Conservation (phyloP, 208 protist genomes). For the Crithidia expoeki region DNA sequence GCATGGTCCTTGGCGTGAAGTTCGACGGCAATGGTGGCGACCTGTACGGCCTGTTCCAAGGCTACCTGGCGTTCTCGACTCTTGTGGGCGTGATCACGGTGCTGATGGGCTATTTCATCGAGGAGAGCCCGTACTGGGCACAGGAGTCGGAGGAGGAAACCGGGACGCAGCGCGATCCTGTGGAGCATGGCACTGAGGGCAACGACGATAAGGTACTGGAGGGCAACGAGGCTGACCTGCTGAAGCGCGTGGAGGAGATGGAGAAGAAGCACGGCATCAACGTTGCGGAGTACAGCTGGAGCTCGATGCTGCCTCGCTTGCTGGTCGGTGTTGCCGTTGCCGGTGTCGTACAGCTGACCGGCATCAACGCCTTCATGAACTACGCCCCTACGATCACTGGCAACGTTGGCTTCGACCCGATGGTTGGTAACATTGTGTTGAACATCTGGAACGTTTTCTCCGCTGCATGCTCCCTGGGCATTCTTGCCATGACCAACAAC, state of each 20-base stretch:
- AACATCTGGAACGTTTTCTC: constrained; percentile 86
- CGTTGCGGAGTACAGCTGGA: constrained; percentile 43
- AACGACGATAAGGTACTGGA: constrained; percentile 11
- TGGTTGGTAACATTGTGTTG: constrained; percentile 76
- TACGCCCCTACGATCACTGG: constrained; percentile 81
- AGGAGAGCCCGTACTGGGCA: constrained; percentile 23
- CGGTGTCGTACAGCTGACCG: constrained; percentile 75
- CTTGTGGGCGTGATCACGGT: constrained; percentile 54
- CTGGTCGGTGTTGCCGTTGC: constrained; percentile 51
- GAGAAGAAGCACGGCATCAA: constrained; percentile 23
- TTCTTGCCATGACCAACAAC: constrained; percentile 55
- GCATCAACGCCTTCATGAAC: constrained; percentile 87
- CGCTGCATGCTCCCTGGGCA: constrained; percentile 63
- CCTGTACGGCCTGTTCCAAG: constrained; percentile 38
- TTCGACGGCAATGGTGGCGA: constrained; percentile 35
- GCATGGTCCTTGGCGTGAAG: constrained; percentile 47
- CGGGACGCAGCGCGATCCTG: not conserved
- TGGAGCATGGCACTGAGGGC: not conserved
- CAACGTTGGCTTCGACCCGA: constrained; percentile 55
- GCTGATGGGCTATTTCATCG: constrained; percentile 53
- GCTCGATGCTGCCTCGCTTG: constrained; percentile 50
- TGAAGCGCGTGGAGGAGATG: constrained; percentile 21
- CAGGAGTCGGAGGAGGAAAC: constrained; percentile 1
- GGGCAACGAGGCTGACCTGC: constrained; percentile 27
- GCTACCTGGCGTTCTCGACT: constrained; percentile 65